Evolutionary conservation across 768 basidiomycete genomes (phyloP), one percentile per base, ranked within the genome.

Genomic region (Glaciozyma antarctica): DNA sequence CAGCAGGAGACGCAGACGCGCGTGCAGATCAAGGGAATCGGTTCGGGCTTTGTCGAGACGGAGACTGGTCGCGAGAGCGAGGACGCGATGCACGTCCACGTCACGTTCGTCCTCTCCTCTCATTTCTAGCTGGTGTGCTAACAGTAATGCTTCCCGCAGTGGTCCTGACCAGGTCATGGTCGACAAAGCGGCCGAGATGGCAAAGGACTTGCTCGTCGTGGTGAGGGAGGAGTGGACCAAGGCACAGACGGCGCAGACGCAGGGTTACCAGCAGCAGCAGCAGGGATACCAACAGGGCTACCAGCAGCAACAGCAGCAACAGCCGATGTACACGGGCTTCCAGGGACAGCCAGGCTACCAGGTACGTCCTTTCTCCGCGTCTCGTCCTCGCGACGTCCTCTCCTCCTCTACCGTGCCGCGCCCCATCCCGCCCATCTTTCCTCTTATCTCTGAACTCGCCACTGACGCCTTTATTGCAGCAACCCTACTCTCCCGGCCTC

Each of bases 21-120:
- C 65, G 94, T 99, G 13, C 94, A 99, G 76, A 95, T 99, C 72
- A 98, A 98, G 77, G 94, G 94, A 24, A 73, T 85, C 19, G 94
- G 94, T 8, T 93, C 90, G 30, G 94, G 94, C 2, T 99, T 95
- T 75, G 86, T 94, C 67, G 94, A 99, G 73, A 83, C 84, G 64
- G 89, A 92, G 72, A 92, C 90, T 0, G 88, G 90, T 3, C 80
- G 85, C 73, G 91, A 94, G 77, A 83, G 86, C 52, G 87, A 90
- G 53, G 89, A 90, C 66, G 89, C 90, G 6, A 85, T 94, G 83
- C 90, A 88, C 76, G 88, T 94, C 71, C 87, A 90, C 72, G 87
- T 93, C 70, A 90, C 88, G 88, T 67, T 45, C 22, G 63, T 60
- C 26, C 17, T 2, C n/a, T 34, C 17, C 57, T 17, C n/a, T 24